Conservation (phyloP, 805 yeast species). For the Starmera dryadoides region DNA sequence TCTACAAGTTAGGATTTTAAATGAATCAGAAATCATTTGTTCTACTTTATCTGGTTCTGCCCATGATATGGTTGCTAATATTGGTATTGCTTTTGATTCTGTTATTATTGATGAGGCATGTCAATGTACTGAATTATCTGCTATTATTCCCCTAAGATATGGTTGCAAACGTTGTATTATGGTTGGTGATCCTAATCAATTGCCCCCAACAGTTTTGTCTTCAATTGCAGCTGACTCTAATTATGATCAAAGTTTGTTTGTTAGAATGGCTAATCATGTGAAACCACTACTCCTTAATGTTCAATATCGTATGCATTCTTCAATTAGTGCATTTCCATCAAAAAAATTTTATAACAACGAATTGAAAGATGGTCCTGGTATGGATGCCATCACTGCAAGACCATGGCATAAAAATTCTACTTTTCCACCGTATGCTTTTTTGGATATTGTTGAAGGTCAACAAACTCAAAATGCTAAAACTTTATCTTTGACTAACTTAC, state of each 20-base stretch:
- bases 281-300: conserved; percentile 67
- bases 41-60: conserved; percentile 93
- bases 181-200: conserved; percentile 98
- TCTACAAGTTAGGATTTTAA: conserved; percentile 63
- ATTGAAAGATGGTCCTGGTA: conserved; percentile 72
- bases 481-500: conserved; percentile 60
- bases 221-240: conserved; percentile 73
- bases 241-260: conserved; percentile 90
- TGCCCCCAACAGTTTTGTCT: conserved; percentile 94
- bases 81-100: conserved; percentile 77
- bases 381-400: conserved; percentile 49
- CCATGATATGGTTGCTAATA: conserved; percentile 70
- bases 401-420: conserved; percentile 65
- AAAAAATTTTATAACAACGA: conserved; percentile 68
- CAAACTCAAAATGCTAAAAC: conserved; percentile 62
- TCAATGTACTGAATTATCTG: conserved; percentile 90
- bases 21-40: conserved; percentile 79
- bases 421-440: conserved; percentile 74
- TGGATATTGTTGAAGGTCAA: conserved; percentile 53
- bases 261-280: conserved; percentile 75
- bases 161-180: conserved; percentile 87
- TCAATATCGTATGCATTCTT: conserved; percentile 98
- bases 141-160: conserved; percentile 85
- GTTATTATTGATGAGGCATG: conserved; percentile 97
- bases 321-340: conserved; percentile 82